These are phyloP conservation scores for Arachnomyces sp. DNA, from an alignment of 2,329 filamentous ascomycete species.

Conservation along the genomic window DNA sequence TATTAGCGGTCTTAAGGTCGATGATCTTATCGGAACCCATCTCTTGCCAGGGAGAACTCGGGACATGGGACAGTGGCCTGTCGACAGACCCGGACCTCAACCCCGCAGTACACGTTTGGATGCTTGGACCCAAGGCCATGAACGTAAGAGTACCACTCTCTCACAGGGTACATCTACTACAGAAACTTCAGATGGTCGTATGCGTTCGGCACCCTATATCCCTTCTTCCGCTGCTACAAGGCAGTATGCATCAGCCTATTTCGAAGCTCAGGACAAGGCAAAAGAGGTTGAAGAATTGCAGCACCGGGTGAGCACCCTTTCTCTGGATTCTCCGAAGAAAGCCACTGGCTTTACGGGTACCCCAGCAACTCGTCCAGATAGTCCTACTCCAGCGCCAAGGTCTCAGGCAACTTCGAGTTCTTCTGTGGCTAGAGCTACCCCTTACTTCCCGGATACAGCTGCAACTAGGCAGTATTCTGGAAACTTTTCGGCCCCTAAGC, in stretches of 20 bases:
- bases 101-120: background rate
- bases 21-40: slow-evolving; percentile 16
- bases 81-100: background rate
- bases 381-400: too few species aligned
- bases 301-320: too few species aligned
- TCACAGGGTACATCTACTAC: background rate
- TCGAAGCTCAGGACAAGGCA: too few species aligned
- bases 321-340: too few species aligned
- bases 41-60: slow-evolving; percentile 15
- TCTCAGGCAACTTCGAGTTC: background rate
- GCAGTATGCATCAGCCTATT: slow-evolving; percentile 1
- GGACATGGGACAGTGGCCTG: too few species aligned
- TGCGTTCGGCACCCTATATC: slow-evolving; percentile 2
- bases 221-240: background rate
- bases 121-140: too few species aligned
- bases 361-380: too few species aligned
- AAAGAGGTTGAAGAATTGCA: too few species aligned
- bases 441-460: slow-evolving; percentile 9
- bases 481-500: background rate
- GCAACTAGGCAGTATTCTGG: slow-evolving; percentile 14
- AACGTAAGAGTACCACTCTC: too few species aligned
- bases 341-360: too few species aligned
- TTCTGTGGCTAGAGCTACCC: background rate
- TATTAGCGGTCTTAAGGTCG: too few species aligned
- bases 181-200: background rate